Evolutionary conservation across 208 protist genomes (phyloP).

Genomic region (Lotmaria passim): DNA sequence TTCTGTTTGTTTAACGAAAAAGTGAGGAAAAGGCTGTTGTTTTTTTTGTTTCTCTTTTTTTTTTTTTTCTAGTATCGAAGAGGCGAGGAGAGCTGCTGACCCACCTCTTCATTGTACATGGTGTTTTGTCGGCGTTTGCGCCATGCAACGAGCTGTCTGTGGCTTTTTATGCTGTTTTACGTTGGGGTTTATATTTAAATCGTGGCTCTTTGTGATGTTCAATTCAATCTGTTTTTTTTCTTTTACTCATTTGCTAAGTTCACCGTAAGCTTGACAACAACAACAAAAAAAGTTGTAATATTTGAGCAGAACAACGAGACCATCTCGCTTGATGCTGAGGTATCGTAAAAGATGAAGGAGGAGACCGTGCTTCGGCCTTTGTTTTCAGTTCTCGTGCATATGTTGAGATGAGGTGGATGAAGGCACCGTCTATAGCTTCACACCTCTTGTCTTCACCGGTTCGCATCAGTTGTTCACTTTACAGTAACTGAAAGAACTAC

Average conservation of each 20-base stretch:
- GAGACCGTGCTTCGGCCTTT: no score
- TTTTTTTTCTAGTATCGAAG: background rate
- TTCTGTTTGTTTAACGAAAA: no score
- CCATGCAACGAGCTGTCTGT: background rate
- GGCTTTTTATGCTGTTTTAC: conserved; percentile 2
- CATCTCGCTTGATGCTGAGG: no score
- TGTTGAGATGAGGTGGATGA: no score
- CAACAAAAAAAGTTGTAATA: background rate
- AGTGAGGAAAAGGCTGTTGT: no score
- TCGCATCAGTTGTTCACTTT: no score
- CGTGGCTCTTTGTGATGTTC: conserved; percentile 14
- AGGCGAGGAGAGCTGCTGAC: background rate
- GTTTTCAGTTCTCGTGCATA: no score
- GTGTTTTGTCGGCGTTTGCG: conserved; percentile 4
- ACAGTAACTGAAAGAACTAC: no score
- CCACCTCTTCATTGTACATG: background rate
- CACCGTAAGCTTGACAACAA: conserved; percentile 6
- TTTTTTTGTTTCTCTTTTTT: conserved; percentile 1
- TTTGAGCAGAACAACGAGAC: no score
- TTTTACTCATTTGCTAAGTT: conserved; percentile 24
- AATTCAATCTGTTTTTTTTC: conserved; percentile 7
- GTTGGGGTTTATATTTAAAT: background rate
- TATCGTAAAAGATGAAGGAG: no score
- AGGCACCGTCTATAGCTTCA: no score
- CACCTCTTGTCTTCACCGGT: no score